Evolutionary conservation across 495 filamentous ascomycete species (phyloP).

Genomic region (Tuber melanosporum): DNA sequence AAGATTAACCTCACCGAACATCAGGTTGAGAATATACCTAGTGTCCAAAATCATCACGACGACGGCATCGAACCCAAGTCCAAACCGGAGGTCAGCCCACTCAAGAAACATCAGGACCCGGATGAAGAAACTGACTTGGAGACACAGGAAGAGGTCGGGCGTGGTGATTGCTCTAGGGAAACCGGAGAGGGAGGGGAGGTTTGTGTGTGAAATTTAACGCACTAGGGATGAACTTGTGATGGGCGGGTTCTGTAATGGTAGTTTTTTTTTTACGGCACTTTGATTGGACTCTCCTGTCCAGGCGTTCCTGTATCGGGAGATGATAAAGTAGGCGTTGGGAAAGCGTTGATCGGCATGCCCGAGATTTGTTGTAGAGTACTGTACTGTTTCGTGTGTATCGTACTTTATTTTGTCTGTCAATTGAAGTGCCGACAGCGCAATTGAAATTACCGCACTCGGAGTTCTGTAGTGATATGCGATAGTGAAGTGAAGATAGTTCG

Average conservation of each 20-base stretch:
- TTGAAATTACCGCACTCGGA: not conserved
- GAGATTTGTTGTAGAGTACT: not conserved
- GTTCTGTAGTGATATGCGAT: not conserved
- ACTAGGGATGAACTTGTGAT: not conserved
- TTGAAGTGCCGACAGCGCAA: not conserved
- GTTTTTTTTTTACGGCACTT: not conserved
- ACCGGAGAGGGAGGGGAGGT: not conserved
- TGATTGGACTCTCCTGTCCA: not conserved
- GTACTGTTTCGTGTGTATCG: not conserved
- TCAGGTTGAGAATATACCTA: not conserved
- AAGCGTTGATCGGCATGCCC: not conserved
- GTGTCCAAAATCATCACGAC: not conserved
- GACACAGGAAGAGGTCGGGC: not conserved
- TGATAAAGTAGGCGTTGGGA: not conserved
- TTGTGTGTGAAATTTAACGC: not conserved
- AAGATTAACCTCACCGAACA: not conserved
- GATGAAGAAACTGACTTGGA: not conserved
- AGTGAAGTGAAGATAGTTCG: not conserved
- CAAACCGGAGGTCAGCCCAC: not conserved
- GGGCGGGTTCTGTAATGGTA: not conserved
- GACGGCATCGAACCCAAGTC: not conserved
- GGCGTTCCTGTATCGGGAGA: not conserved
- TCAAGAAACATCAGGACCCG: not conserved
- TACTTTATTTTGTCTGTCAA: not conserved
- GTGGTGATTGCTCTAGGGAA: too few species aligned